A percentile compares a stretch with the other conserved stretches of the same genome.
These are phyloP conservation scores for Phyllosticta paracitricarpa DNA, from an alignment of 2,329 filamentous ascomycete genomes.

Conservation along the genomic window DNA sequence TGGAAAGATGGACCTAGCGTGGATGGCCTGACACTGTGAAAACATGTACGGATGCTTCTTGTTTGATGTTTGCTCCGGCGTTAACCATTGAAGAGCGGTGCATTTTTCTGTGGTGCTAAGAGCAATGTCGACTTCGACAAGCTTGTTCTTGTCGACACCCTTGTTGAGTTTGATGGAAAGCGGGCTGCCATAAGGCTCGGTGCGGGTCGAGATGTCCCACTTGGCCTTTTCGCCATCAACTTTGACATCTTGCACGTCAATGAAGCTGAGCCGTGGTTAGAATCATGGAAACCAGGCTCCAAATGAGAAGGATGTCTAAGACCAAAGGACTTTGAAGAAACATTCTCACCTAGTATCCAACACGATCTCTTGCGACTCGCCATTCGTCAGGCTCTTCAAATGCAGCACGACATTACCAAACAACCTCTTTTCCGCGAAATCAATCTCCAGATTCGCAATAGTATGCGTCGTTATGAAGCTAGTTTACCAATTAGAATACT, in stretches of 20 bases:
- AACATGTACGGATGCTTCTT: conserved; percentile 97
- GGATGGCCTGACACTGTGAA: conserved; percentile 94
- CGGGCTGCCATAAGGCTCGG: conserved; percentile 66
- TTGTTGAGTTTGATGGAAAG: conserved; percentile 49
- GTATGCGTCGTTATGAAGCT: conserved; percentile 74
- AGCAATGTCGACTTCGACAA: conserved; percentile 48
- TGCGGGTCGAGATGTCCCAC: conserved; percentile 61
- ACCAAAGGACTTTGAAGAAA: background rate
- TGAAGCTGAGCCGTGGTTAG: conserved; percentile 38
- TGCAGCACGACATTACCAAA: conserved; percentile 67
- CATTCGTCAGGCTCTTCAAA: conserved; percentile 67
- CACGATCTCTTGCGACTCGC: conserved; percentile 59
- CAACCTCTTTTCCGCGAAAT: conserved; percentile 71
- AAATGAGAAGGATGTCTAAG: background rate
- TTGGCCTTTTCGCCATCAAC: conserved; percentile 54
- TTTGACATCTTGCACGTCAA: conserved; percentile 63
- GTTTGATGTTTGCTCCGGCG: conserved; percentile 85
- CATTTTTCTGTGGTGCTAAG: conserved; percentile 78
- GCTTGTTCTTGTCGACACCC: conserved; percentile 36
- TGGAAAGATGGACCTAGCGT: conserved; percentile 85
- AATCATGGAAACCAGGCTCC: background rate
- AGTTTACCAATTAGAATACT: background rate
- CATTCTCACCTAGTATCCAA: conserved; percentile 61
- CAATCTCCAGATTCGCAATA: conserved; percentile 67
- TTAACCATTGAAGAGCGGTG: conserved; percentile 92